Evolutionary conservation across 202 grass and related monocot species (phyloP).

Genomic region (Bolboschoenoplectus hybrid): DNA sequence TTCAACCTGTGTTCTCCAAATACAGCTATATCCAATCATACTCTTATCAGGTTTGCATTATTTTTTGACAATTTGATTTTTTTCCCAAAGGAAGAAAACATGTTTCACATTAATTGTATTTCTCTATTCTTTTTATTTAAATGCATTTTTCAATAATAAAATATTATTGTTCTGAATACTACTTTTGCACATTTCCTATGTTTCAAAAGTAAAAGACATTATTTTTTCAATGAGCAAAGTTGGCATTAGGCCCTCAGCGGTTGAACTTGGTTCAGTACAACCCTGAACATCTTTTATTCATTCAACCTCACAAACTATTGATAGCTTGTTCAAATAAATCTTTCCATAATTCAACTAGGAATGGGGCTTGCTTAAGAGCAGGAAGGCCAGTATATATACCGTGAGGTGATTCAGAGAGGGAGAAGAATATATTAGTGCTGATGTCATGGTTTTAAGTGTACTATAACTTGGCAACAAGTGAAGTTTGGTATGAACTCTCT

Average conservation of each 20-base stretch:
- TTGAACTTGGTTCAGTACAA: background rate
- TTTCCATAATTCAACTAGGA: background rate
- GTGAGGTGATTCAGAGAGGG: background rate
- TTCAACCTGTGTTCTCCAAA: too few species aligned
- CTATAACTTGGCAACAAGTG: background rate
- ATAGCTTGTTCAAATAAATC: background rate
- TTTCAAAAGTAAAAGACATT: too few species aligned
- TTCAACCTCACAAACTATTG: background rate
- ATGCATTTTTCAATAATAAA: too few species aligned
- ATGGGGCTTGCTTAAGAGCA: background rate
- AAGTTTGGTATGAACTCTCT: background rate
- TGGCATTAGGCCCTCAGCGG: background rate
- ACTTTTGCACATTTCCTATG: too few species aligned
- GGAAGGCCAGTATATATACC: background rate
- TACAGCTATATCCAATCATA: too few species aligned
- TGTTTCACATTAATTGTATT: too few species aligned
- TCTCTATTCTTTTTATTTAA: too few species aligned
- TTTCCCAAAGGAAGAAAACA: too few species aligned
- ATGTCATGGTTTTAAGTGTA: background rate
- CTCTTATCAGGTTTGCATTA: too few species aligned
- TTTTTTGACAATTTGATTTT: too few species aligned
- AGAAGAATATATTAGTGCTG: background rate
- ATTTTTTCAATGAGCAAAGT: conserved; percentile 5
- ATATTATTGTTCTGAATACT: too few species aligned
- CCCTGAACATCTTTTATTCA: background rate